Evolutionary conservation across 164 flowering plant species (phyloP).

Genomic region (Dillenia turbinata): DNA sequence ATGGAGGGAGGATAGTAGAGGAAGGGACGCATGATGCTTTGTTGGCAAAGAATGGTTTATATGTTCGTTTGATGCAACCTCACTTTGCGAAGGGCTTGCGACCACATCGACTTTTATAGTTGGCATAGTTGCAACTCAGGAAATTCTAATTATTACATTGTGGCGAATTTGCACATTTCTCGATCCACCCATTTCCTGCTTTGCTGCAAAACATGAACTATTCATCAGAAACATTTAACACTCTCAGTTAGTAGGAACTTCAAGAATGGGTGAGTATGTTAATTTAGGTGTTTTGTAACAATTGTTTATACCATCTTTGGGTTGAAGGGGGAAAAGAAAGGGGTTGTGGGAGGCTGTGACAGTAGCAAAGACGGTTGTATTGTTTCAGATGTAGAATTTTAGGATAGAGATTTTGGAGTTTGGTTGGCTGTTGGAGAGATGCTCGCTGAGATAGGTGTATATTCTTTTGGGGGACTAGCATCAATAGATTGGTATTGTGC

Average conservation of each 20-base stretch:
- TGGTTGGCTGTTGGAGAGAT: constrained; percentile 10
- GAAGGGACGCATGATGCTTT: constrained; percentile 92
- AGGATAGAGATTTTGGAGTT: constrained; percentile 21
- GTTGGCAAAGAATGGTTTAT: constrained; percentile 76
- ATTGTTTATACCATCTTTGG: constrained; percentile 4
- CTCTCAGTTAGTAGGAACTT: constrained; percentile 11
- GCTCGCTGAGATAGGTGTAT: constrained; percentile 15
- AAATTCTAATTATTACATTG: constrained; percentile 12
- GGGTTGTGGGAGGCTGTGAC: background rate
- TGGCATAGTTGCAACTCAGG: background rate
- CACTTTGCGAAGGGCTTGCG: constrained; percentile 86
- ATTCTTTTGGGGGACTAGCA: constrained; percentile 52
- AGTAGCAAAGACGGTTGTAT: constrained; percentile 2
- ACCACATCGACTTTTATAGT: constrained; percentile 69
- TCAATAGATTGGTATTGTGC: constrained; percentile 5
- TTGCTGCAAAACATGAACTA: too few species aligned
- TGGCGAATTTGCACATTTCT: constrained; percentile 11
- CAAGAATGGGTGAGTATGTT: constrained; percentile 21
- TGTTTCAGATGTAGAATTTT: constrained; percentile 23
- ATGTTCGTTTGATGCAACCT: constrained; percentile 93
- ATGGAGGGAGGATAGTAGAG: constrained; percentile 90
- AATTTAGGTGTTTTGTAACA: constrained; percentile 19
- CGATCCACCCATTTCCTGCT: constrained; percentile 17
- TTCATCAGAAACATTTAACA: constrained; percentile 1
- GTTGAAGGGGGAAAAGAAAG: constrained; percentile 5